These are phyloP conservation scores for Agarophyton chilense DNA, from an alignment of 23 red algal genomes.

Conservation along the genomic window DNA sequence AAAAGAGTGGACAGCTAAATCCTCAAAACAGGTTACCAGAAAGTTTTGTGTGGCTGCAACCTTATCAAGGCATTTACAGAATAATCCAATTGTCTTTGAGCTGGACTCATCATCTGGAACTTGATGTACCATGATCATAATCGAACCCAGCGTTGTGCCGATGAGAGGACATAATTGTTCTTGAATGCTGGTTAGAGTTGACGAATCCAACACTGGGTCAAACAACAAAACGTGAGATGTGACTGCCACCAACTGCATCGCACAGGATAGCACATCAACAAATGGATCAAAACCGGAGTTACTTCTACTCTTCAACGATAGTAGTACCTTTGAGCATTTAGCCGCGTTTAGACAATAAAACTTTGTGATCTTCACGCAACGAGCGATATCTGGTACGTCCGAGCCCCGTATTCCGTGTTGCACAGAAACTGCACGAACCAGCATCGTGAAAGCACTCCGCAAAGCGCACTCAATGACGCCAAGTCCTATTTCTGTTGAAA, in stretches of 20 bases:
- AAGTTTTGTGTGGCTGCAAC: neutral
- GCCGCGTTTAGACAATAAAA: conserved; percentile 33
- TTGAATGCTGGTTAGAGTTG: neutral
- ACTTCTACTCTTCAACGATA: neutral
- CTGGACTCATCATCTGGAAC: neutral
- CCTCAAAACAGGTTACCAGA: neutral
- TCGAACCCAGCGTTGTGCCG: neutral
- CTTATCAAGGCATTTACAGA: neutral
- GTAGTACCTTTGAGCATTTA: conserved; percentile 3
- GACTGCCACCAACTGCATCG: conserved; percentile 12
- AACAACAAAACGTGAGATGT: conserved; percentile 11
- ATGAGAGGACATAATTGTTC: neutral
- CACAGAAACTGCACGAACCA: neutral
- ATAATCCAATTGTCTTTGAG: neutral
- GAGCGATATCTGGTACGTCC: neutral
- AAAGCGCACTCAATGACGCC: conserved; percentile 12
- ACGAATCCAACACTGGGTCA: neutral
- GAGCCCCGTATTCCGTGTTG: neutral
- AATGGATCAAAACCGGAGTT: neutral
- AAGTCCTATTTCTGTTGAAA: neutral
- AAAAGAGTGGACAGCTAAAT: neutral
- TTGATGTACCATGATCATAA: neutral
- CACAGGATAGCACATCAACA: neutral
- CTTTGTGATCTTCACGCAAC: conserved; percentile 30
- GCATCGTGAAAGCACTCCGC: conserved; percentile 15